phyloP scores from a whole-genome alignment of 2,329 filamentous ascomycete genomes.

The Monosporascus sp. region DNA sequence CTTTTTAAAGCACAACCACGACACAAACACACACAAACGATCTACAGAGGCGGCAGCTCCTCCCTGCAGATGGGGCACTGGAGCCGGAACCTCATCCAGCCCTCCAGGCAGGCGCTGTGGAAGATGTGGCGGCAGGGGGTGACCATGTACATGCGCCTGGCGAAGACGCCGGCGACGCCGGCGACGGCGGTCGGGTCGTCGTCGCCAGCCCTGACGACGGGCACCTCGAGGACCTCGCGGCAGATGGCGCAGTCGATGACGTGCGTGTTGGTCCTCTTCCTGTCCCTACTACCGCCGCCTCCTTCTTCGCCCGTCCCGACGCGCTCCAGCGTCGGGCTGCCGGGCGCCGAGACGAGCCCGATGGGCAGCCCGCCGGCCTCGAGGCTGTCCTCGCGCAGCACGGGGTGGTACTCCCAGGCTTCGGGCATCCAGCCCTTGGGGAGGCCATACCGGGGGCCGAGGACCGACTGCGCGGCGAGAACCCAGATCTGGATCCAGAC shows the following conservation, averaged over 20 bases:
- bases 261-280: conserved; percentile 32
- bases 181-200: conserved; percentile 41
- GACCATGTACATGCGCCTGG: conserved; percentile 86
- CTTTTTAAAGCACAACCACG: background rate
- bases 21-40: background rate
- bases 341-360: conserved; percentile 49
- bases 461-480: conserved; percentile 74
- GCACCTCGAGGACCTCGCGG: conserved; percentile 84
- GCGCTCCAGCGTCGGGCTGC: conserved; percentile 27
- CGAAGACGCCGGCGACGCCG: conserved; percentile 64
- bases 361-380: conserved; percentile 79
- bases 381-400: conserved; percentile 75
- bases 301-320: conserved; percentile 22
- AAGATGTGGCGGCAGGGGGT: conserved; percentile 96
- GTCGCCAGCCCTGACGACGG: conserved; percentile 61
- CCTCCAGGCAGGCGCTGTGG: conserved; percentile 84
- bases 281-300: conserved; percentile 16
- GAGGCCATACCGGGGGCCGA: conserved; percentile 85
- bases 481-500: conserved; percentile 80
- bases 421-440: conserved; percentile 62
- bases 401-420: conserved; percentile 92
- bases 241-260: conserved; percentile 93
- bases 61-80: conserved; percentile 96
- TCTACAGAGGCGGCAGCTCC: conserved; percentile 73
- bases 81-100: conserved; percentile 89